phyloP scores from a whole-genome alignment of 805 yeast genomes.

The Phaffomyces antillensis region DNA sequence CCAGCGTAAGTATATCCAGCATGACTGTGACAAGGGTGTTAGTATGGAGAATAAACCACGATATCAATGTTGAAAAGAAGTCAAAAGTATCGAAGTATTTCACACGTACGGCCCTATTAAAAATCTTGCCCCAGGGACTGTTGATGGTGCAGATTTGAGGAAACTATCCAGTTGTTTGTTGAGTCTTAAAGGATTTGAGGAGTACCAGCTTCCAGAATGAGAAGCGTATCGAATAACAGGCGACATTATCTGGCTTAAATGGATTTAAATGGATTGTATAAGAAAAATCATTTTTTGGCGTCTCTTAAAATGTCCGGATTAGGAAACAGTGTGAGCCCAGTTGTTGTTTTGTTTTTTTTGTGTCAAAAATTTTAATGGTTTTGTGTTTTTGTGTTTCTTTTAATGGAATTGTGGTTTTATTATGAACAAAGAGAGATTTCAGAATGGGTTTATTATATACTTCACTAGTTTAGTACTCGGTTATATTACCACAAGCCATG shows the following conservation, averaged over 20 bases:
- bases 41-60: not conserved
- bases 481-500: not conserved
- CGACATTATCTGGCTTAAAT: not conserved
- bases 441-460: not conserved
- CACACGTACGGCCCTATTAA: conserved; percentile 44
- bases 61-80: not conserved
- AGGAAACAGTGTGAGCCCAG: not conserved
- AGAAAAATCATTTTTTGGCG: too few species aligned
- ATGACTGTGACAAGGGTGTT: conserved; percentile 38
- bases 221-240: conserved; percentile 28
- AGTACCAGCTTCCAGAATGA: conserved; percentile 92
- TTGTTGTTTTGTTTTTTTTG: not conserved
- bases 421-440: not conserved
- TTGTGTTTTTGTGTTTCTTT: not conserved
- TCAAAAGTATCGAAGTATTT: not conserved
- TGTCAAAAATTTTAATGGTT: not conserved
- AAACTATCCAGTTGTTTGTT: conserved; percentile 43
- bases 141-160: conserved; percentile 31
- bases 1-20: conserved; percentile 92
- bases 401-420: not conserved
- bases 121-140: conserved; percentile 38
- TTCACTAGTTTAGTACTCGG: not conserved
- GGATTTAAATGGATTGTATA: too few species aligned
- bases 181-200: conserved; percentile 36
- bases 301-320: not conserved